Evolutionary conservation across 495 filamentous ascomycete genomes (phyloP), one percentile per base, ranked within the genome.

Genomic region (Parmelia sp.): DNA sequence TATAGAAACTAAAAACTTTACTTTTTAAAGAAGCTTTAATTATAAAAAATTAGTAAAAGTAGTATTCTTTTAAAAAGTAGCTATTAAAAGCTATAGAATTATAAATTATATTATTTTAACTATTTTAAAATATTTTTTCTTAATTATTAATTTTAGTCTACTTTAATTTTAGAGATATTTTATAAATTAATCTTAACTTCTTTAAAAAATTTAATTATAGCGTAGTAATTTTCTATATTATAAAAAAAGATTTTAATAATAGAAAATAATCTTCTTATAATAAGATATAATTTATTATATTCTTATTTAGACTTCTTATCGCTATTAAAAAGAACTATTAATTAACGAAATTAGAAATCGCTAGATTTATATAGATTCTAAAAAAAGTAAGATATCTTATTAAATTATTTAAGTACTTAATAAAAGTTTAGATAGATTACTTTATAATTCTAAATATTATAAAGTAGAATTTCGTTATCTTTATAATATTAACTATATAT

Each of bases 211-310:
- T 44, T 12, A 12, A n/a, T 3, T 55, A 37, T 40, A 27, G 35
- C n/a, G 33, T 62, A 37, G 37, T 56, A n/a, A n/a, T 62, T 19
- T 62, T 62, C 27, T 37, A 64, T 21, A 5, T 64, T 33, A 37
- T 58, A 31, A 12, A 15, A 5, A 31, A 58, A 21, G 23, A 44
- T 4, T 31, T 29, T 60, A 45, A 44, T 27, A 1, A 5, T 12
- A 12, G 17, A 3, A 42, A 42, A 14, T 42, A 15, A 15, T 11
- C 12, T 42, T 12, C 39, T 11, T 14, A 14, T 17, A 14, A 12
- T 17, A 17, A 42, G 11, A 44, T 44, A 21, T 4, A 44, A 44
- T 21, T 12, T 3, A 44, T 44, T 5, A 14, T 44, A 21, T 44
- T 44, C n/a, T n/a, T 44, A 44, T 40, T 14, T 14, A 7, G 39